A percentile compares a stretch with the other conserved stretches of the same genome.
These are phyloP conservation scores for Aurifilum marmelostoma DNA, from an alignment of 2,329 filamentous ascomycete genomes.

Conservation along the genomic window DNA sequence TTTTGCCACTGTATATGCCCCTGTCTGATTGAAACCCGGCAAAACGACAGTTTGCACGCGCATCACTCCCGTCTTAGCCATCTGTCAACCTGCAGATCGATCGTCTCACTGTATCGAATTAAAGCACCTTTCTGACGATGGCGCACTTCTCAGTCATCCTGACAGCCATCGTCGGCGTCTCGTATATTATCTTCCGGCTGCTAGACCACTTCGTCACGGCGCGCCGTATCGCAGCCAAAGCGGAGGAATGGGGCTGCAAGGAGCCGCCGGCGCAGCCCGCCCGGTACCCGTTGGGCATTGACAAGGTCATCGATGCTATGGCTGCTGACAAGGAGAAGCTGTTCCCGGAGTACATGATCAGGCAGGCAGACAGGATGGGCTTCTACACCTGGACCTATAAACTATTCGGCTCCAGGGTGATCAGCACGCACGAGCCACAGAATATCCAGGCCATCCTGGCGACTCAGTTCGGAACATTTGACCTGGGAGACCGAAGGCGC, in stretches of 20 bases:
- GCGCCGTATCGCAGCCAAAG: conserved; percentile 15
- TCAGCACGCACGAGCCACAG: conserved; percentile 22
- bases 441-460: conserved; percentile 28
- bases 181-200: conserved; percentile 21
- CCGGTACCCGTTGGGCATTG: conserved; percentile 13
- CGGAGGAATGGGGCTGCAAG: conserved; percentile 21
- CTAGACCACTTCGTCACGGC: conserved; percentile 13
- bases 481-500: conserved; percentile 20
- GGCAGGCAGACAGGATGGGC: conserved; percentile 5
- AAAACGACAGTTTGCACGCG: neutral
- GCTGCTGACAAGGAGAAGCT: conserved; percentile 13
- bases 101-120: neutral
- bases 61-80: neutral
- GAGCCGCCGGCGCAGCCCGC: neutral
- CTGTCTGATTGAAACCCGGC: neutral
- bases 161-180: conserved; percentile 16
- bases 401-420: conserved; percentile 10
- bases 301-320: conserved; percentile 5
- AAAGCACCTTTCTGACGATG: conserved; percentile 1
- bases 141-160: conserved; percentile 23
- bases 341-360: conserved; percentile 10
- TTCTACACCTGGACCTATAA: conserved; percentile 17
- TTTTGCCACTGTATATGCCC: neutral
- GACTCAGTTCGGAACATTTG: conserved; percentile 25
- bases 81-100: neutral